A percentile compares a stretch with the other conserved stretches of the same genome.
phyloP scores from a whole-genome alignment of 2,329 filamentous ascomycete species.

The Ophiostoma himal-ulmi region DNA sequence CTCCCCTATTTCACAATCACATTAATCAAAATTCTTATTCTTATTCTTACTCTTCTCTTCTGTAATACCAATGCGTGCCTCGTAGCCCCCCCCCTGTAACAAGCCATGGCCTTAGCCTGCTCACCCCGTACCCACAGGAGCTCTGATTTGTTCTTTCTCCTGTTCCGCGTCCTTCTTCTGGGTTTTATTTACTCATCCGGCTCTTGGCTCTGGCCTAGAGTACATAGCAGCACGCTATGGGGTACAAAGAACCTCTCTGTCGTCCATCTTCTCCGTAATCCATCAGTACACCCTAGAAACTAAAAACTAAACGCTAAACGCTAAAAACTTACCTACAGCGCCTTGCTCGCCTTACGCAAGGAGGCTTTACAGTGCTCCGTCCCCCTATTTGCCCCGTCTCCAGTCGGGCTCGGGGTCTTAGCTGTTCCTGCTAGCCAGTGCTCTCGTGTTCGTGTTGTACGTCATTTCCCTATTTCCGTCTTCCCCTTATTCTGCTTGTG shows the following conservation, averaged over 20 bases:
- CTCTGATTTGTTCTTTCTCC: neutral
- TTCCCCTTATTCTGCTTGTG: neutral
- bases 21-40: neutral
- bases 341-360: conserved; percentile 10
- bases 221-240: conserved; percentile 7
- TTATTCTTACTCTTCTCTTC: conserved; percentile 1
- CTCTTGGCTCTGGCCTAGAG: neutral
- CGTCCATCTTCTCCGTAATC: too few relatives aligned
- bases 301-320: neutral
- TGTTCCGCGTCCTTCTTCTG: neutral
- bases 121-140: neutral
- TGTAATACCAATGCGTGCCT: neutral
- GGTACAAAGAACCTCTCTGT: neutral
- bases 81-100: neutral
- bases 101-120: neutral
- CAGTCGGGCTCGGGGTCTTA: conserved; percentile 20
- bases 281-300: too few relatives aligned
- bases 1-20: neutral
- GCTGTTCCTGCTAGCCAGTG: neutral
- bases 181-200: neutral
- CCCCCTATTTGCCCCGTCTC: neutral
- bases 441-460: conserved; percentile 17
- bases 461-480: conserved; percentile 14
- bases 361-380: conserved; percentile 6
- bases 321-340: neutral